phyloP scores from a whole-genome alignment of 306 rosid species.

The Citrullus colocynthis region DNA sequence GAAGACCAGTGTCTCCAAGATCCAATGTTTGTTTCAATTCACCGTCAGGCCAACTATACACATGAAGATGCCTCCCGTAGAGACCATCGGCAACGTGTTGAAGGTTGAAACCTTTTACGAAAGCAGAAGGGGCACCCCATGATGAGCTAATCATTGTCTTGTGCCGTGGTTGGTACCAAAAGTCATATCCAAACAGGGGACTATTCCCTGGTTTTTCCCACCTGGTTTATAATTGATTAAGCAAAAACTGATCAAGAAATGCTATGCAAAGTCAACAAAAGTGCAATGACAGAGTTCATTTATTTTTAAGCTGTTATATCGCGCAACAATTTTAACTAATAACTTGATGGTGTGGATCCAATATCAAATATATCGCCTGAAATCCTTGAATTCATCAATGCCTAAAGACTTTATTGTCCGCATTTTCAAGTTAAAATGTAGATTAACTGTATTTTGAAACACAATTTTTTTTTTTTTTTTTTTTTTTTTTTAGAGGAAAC shows the following conservation, averaged over 20 bases:
- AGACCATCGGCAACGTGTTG: conserved; percentile 70
- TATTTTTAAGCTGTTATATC: neutral
- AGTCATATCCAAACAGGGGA: conserved; percentile 88
- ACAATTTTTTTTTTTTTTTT: neutral
- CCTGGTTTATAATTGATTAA: conserved; percentile 22
- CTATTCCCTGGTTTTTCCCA: conserved; percentile 96
- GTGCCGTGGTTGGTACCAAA: conserved; percentile 92
- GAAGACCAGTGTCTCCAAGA: conserved; percentile 70
- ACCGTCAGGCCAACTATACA: conserved; percentile 88
- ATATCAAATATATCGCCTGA: neutral
- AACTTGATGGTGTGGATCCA: neutral
- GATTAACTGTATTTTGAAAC: neutral
- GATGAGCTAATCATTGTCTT: conserved; percentile 90
- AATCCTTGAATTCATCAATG: neutral
- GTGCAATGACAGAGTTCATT: neutral
- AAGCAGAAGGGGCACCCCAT: conserved; percentile 95
- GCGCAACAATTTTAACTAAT: neutral
- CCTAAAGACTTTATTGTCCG: neutral
- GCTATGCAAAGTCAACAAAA: neutral
- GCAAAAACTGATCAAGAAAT: neutral
- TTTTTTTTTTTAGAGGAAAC: neutral
- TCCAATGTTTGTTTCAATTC: conserved; percentile 85
- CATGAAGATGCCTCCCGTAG: conserved; percentile 82
- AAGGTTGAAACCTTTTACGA: conserved; percentile 63
- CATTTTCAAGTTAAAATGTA: neutral